Evolutionary conservation across 305 asterid genomes (phyloP).

Genomic region (Solanum chacoense): DNA sequence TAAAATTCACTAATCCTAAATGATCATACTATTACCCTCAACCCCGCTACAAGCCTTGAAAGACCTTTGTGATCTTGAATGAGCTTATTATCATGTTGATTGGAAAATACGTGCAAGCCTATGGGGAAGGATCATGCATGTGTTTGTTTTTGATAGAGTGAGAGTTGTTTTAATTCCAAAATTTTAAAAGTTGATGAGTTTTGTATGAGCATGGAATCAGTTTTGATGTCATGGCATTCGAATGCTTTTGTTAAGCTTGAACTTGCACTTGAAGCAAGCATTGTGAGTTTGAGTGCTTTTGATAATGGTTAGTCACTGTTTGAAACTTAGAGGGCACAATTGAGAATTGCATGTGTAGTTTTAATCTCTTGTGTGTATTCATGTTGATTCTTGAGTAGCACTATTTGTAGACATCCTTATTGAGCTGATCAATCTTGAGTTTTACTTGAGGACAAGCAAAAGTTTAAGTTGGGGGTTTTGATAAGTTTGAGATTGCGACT

Average conservation of each 20-base stretch:
- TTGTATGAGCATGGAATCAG: not conserved
- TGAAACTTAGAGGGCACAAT: not conserved
- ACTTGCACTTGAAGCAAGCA: not conserved
- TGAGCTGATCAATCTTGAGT: not conserved
- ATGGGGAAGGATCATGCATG: not conserved
- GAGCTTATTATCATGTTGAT: not conserved
- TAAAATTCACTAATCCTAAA: not conserved
- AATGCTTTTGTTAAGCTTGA: not conserved
- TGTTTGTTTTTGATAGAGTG: not conserved
- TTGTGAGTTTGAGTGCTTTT: not conserved
- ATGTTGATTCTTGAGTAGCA: not conserved
- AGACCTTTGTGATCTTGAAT: not conserved
- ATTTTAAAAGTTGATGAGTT: not conserved
- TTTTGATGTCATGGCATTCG: not conserved
- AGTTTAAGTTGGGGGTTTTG: not conserved
- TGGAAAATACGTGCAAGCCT: not conserved
- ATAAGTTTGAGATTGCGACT: not conserved
- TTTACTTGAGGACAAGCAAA: not conserved
- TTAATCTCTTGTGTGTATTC: not conserved
- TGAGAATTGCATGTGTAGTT: not conserved
- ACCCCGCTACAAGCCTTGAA: not conserved
- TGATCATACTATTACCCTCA: not conserved
- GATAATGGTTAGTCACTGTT: not conserved
- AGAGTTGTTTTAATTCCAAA: not conserved
- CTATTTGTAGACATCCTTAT: not conserved